phyloP scores from a whole-genome alignment of 2,329 filamentous ascomycete species.

The Neonectria faginata region DNA sequence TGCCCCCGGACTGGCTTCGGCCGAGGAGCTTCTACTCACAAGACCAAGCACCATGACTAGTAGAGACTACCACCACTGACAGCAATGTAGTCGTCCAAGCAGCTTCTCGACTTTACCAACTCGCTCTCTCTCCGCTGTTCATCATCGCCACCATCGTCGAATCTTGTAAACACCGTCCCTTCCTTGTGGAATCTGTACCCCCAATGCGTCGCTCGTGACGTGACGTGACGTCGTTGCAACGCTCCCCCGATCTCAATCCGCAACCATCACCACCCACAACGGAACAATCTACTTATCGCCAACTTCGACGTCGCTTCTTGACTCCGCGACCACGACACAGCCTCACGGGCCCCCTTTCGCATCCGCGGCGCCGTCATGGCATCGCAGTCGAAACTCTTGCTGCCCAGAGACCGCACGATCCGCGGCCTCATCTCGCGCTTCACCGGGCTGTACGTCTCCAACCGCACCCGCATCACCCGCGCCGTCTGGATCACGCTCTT shows the following conservation, averaged over 20 bases:
- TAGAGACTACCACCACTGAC: neutral
- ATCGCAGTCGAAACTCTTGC: constrained; percentile 77
- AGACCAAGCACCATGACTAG: constrained; percentile 12
- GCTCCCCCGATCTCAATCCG: neutral
- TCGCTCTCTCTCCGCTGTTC: neutral
- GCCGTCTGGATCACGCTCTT: constrained; percentile 86
- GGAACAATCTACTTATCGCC: neutral
- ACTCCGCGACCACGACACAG: constrained; percentile 3
- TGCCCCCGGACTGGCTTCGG: constrained; percentile 44
- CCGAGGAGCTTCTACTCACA: constrained; percentile 42
- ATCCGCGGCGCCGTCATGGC: constrained; percentile 66
- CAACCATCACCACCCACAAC: neutral
- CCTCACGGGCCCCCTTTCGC: constrained; percentile 9
- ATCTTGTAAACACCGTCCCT: neutral
- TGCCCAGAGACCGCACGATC: constrained; percentile 71
- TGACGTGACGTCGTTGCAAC: constrained; percentile 43
- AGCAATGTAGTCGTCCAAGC: constrained; percentile 17
- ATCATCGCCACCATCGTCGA: neutral
- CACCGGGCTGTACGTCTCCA: constrained; percentile 78
- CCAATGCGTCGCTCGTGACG: constrained; percentile 35
- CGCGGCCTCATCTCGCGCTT: constrained; percentile 74
- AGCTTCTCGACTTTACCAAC: constrained; percentile 2
- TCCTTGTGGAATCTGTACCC: constrained; percentile 20
- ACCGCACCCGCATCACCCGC: constrained; percentile 85
- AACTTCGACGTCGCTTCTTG: neutral